Conservation (phyloP, 352 stramenopile species). For the Globisporangium iwayamae region DNA sequence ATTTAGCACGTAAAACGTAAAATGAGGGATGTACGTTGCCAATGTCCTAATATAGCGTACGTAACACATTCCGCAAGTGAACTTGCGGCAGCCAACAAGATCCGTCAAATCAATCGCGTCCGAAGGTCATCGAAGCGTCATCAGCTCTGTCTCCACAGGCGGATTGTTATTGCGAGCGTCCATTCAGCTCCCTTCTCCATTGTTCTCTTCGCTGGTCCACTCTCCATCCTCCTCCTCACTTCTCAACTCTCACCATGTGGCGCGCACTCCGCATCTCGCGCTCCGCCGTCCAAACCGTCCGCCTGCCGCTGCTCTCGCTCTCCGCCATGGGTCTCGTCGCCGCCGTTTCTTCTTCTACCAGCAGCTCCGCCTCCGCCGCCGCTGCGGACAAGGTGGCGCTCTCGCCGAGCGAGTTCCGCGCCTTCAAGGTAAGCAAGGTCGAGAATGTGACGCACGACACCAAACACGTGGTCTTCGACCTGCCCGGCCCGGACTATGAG, state of each 20-base stretch:
- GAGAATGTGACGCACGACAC: constrained; percentile 64
- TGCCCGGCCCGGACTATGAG: constrained; percentile 50
- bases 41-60: too few species aligned
- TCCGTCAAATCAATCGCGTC: too few species aligned
- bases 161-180: too few species aligned
- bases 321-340: constrained; percentile 11
- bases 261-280: constrained; percentile 8
- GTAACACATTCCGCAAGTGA: too few species aligned
- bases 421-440: constrained; percentile 61
- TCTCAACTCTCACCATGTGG: constrained; percentile 2
- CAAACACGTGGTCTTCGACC: constrained; percentile 67
- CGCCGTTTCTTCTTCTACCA: not conserved
- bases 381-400: constrained; percentile 47
- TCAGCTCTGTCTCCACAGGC: too few species aligned
- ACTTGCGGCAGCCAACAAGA: too few species aligned
- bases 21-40: too few species aligned
- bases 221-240: not conserved
- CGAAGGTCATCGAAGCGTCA: too few species aligned
- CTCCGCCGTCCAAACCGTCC: not conserved
- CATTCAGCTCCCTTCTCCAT: too few species aligned
- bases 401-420: constrained; percentile 52
- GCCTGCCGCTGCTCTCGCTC: constrained; percentile 7
- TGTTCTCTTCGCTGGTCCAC: too few species aligned
- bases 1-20: too few species aligned
- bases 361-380: constrained; percentile 3